Evolutionary conservation across 495 filamentous ascomycete genomes (phyloP).

Genomic region (Penicillium egyptiacum): DNA sequence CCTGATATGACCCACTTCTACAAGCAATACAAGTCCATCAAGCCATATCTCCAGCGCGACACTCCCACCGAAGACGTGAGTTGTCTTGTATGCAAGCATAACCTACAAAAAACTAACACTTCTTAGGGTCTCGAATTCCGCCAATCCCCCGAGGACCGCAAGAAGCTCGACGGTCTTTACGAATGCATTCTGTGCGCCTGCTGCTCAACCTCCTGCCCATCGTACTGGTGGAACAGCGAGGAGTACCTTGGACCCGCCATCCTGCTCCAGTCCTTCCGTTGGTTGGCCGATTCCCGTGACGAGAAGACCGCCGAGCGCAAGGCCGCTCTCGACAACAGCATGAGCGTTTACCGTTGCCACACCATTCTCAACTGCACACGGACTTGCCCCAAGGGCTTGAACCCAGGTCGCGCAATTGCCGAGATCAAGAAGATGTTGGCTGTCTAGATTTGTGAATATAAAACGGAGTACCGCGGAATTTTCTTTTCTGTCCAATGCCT

Average conservation of each 20-base stretch:
- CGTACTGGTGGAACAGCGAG: conserved; percentile 99
- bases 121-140: conserved; percentile 80
- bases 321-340: conserved; percentile 91
- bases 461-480: conserved; percentile 37
- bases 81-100: conserved; percentile 7
- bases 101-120: conserved; percentile 6
- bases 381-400: conserved; percentile 97
- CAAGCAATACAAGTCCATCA: conserved; percentile 99
- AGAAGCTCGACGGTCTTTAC: conserved; percentile 97
- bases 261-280: conserved; percentile 93
- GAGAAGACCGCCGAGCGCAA: conserved; percentile 83
- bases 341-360: conserved; percentile 98
- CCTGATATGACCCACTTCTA: conserved; percentile 98
- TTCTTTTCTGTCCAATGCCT: conserved; percentile 33
- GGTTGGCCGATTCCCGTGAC: conserved; percentile 90
- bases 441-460: conserved; percentile 33
- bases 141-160: conserved; percentile 84
- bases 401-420: conserved; percentile 90
- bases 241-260: conserved; percentile 97
- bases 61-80: conserved; percentile 74
- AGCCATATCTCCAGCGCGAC: conserved; percentile 92
- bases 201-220: conserved; percentile 97
- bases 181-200: conserved; percentile 99
- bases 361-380: conserved; percentile 97
- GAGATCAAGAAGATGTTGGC: conserved; percentile 98